Evolutionary conservation across 116 monocot genomes (phyloP).

Genomic region (Dioscorea cayenensis): DNA sequence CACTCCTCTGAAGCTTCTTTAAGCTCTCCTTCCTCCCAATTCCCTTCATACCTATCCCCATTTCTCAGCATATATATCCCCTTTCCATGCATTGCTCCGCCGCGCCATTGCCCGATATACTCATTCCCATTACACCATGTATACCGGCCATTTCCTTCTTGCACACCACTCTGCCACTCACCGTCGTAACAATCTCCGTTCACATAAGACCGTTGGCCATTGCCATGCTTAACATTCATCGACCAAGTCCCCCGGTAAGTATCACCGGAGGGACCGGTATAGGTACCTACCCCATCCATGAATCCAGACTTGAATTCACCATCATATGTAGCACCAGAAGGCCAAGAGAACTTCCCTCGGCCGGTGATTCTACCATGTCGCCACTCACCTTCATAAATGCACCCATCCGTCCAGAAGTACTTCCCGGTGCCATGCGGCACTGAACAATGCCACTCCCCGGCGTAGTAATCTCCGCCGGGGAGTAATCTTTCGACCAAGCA

Average conservation of each 20-base stretch:
- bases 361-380: slow-evolving; percentile 34
- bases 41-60: slow-evolving; percentile 54
- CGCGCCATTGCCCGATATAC: slow-evolving; percentile 37
- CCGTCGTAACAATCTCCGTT: slow-evolving; percentile 62
- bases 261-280: slow-evolving; percentile 31
- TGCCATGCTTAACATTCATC: slow-evolving; percentile 44
- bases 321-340: slow-evolving; percentile 59
- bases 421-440: slow-evolving; percentile 46
- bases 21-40: slow-evolving; percentile 51
- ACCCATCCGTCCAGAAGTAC: slow-evolving; percentile 62
- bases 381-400: slow-evolving; percentile 66
- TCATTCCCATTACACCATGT: slow-evolving; percentile 42
- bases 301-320: slow-evolving; percentile 51
- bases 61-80: slow-evolving; percentile 32
- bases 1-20: not conserved
- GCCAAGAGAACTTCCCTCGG: slow-evolving; percentile 59
- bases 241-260: slow-evolving; percentile 43
- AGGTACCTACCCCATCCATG: slow-evolving; percentile 51
- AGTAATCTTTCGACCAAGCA: slow-evolving; percentile 27
- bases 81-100: slow-evolving; percentile 25
- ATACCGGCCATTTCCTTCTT: slow-evolving; percentile 44
- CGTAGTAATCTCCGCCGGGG: slow-evolving; percentile 49
- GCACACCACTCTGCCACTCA: slow-evolving; percentile 34
- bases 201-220: slow-evolving; percentile 32
- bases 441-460: slow-evolving; percentile 31